Percentiles rank a stretch among this genome's conserved stretches.
Conservation (phyloP, 345 rosid species). For the Punica granatum region DNA sequence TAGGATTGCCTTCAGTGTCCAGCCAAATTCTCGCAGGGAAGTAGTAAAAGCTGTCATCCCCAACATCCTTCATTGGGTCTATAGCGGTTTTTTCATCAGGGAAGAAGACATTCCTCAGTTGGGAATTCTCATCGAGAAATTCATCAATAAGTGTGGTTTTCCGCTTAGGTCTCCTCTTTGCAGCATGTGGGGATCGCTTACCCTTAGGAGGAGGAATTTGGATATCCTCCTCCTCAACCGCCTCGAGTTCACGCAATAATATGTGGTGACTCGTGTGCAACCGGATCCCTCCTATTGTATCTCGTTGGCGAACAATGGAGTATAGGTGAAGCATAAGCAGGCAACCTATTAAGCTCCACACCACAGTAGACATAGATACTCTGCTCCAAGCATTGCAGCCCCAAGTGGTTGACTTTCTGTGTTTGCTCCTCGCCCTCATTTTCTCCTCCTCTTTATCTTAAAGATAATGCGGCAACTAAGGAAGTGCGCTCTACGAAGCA, state of each 20-base stretch:
- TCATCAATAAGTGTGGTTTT: constrained; percentile 72
- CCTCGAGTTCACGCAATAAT: constrained; percentile 51
- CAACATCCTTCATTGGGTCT: constrained; percentile 49
- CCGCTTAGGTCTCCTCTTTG: constrained; percentile 69
- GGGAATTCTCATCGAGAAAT: constrained; percentile 93
- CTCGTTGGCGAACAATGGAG: constrained; percentile 34
- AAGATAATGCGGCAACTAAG: constrained; percentile 8
- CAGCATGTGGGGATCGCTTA: constrained; percentile 74
- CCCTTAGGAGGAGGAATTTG: constrained; percentile 78
- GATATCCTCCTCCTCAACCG: constrained; percentile 67
- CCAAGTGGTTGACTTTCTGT: constrained; percentile 65
- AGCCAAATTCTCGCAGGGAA: constrained; percentile 79
- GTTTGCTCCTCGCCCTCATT: constrained; percentile 75
- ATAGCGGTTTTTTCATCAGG: constrained; percentile 54
- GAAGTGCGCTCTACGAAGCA: background rate
- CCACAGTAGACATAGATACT: constrained; percentile 41
- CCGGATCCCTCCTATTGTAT: constrained; percentile 29
- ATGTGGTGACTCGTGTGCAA: constrained; percentile 34
- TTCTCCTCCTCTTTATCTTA: constrained; percentile 42
- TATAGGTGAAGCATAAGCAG: constrained; percentile 51
- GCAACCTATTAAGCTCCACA: constrained; percentile 76
- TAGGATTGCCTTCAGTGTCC: constrained; percentile 85
- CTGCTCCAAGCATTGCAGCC: constrained; percentile 71
- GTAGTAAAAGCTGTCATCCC: constrained; percentile 47
- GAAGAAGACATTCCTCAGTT: constrained; percentile 66